A percentile compares a stretch with the other conserved stretches of the same genome.
Conservation (phyloP, 2,329 filamentous ascomycete genomes). For the Microascus cirrosus region DNA sequence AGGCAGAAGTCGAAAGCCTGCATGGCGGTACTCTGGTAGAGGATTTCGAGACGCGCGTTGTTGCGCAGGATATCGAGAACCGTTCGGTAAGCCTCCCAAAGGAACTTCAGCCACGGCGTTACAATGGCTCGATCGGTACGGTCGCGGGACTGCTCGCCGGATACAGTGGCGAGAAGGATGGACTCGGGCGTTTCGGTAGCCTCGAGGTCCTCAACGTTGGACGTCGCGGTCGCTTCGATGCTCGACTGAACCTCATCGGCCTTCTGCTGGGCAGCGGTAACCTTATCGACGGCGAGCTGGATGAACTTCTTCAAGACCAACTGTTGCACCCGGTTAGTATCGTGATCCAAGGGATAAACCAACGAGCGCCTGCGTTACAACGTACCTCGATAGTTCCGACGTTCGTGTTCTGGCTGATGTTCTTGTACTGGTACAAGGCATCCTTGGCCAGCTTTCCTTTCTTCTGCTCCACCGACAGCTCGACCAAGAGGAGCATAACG, state of each 20-base stretch:
- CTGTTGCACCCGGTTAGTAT: slow-evolving; percentile 24
- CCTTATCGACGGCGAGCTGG: slow-evolving; percentile 90
- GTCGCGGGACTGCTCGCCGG: slow-evolving; percentile 93
- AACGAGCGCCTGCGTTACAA: slow-evolving; percentile 3
- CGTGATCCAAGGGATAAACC: no score
- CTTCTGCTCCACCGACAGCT: slow-evolving; percentile 91
- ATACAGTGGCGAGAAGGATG: slow-evolving; percentile 93
- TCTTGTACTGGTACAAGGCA: slow-evolving; percentile 99
- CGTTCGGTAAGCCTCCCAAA: slow-evolving; percentile 98
- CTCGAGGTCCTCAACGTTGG: slow-evolving; percentile 88
- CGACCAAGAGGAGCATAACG: slow-evolving; percentile 95
- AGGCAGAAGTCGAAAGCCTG: slow-evolving; percentile 99
- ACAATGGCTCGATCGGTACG: slow-evolving; percentile 96
- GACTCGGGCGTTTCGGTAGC: slow-evolving; percentile 96
- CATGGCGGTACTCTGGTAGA: slow-evolving; percentile 96
- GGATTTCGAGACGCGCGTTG: slow-evolving; percentile 92
- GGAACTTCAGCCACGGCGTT: slow-evolving; percentile 97
- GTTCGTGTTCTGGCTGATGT: slow-evolving; percentile 98
- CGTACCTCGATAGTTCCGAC: slow-evolving; percentile 89
- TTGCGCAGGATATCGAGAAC: slow-evolving; percentile 98
- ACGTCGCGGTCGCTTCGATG: slow-evolving; percentile 59
- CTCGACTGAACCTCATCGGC: slow-evolving; percentile 88
- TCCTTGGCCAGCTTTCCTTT: slow-evolving; percentile 99
- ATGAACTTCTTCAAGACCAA: slow-evolving; percentile 96
- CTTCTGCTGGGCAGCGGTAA: slow-evolving; percentile 89